Conservation (phyloP, 2,329 filamentous ascomycete species). For the Neopestalotiopsis clavispora region DNA sequence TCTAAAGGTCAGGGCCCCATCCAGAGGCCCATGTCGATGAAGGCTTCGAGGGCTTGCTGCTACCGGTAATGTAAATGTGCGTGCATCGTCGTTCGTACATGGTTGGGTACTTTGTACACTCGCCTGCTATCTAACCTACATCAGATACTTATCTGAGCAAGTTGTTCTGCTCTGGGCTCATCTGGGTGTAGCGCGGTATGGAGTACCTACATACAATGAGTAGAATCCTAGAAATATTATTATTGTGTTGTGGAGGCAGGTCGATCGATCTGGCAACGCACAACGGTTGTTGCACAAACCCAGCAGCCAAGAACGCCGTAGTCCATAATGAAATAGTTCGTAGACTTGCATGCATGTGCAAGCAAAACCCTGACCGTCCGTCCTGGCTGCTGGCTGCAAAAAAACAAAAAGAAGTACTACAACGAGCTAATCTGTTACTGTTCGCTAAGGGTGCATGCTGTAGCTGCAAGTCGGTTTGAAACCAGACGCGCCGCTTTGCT, state of each 20-base stretch:
- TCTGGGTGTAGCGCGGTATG: no score
- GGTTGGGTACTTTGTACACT: background rate
- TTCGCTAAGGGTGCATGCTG: no score
- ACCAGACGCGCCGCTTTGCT: no score
- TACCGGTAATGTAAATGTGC: background rate
- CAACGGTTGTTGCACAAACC: slow-evolving; percentile 2
- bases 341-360: background rate
- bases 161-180: no score
- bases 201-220: no score
- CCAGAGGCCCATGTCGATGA: background rate
- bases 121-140: background rate
- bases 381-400: background rate
- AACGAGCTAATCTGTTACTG: no score
- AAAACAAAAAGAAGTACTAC: background rate
- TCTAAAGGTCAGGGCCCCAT: background rate
- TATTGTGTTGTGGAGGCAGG: background rate
- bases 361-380: background rate
- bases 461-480: no score
- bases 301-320: background rate
- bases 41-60: background rate
- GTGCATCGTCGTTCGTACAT: no score
- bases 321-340: background rate
- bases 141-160: no score
- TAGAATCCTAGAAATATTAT: no score
- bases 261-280: background rate